Conservation (phyloP, 129 eudicot genomes). For the Calendula officinalis region DNA sequence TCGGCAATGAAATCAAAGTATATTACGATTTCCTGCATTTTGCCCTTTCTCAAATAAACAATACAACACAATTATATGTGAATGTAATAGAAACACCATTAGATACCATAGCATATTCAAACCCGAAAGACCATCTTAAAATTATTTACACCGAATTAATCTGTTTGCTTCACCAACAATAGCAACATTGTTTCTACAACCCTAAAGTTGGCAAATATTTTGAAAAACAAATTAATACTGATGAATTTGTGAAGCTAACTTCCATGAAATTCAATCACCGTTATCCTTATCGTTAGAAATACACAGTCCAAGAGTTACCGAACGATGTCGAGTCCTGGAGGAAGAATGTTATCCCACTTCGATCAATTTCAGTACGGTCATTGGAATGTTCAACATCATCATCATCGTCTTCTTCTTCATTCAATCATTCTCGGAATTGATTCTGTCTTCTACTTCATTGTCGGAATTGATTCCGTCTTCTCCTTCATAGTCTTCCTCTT, state of each 20-base stretch:
- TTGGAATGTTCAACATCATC: conserved; percentile 37
- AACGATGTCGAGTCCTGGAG: conserved; percentile 85
- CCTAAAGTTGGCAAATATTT: conserved; percentile 13
- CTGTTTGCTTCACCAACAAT: conserved; percentile 6
- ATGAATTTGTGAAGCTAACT: conserved; percentile 23
- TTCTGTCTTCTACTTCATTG: no score
- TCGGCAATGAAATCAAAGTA: neutral
- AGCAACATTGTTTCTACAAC: conserved; percentile 24
- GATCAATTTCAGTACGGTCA: conserved; percentile 41
- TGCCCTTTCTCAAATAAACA: neutral
- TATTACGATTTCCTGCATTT: neutral
- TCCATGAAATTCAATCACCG: conserved; percentile 24
- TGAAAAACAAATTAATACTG: conserved; percentile 8
- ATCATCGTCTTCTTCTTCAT: conserved; percentile 25
- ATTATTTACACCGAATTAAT: conserved; percentile 9
- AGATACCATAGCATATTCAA: conserved; percentile 9
- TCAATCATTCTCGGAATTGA: no score
- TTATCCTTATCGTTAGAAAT: conserved; percentile 33
- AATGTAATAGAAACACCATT: neutral
- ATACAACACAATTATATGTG: neutral
- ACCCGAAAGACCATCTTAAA: conserved; percentile 14
- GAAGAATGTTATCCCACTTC: conserved; percentile 85
- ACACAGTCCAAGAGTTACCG: conserved; percentile 41
- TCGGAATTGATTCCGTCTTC: conserved; percentile 19
- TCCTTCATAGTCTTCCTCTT: conserved; percentile 36